phyloP scores from a whole-genome alignment of 1,284 basidiomycete genomes.

The Apiotrichum akiyoshidainum region DNA sequence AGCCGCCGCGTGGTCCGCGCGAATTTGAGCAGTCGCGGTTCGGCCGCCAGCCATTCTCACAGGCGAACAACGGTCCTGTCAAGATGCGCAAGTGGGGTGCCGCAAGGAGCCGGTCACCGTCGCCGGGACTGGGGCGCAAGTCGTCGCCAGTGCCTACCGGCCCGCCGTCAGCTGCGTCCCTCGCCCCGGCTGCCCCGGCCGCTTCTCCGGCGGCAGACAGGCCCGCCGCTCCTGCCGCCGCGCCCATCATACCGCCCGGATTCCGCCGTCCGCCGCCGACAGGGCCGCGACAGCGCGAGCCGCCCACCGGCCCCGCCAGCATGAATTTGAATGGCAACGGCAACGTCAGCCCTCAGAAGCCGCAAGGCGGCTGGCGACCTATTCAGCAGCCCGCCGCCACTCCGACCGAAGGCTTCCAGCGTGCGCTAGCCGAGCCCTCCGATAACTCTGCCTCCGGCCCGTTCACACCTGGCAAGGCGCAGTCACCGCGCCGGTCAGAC shows the following conservation, averaged over 20 bases:
- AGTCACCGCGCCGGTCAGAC: conserved; percentile 6
- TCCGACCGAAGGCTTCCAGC: background rate
- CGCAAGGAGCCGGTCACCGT: background rate
- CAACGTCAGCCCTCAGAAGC: background rate
- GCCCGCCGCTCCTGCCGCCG: background rate
- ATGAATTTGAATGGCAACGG: background rate
- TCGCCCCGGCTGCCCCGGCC: background rate
- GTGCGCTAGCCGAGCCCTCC: background rate
- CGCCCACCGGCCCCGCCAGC: conserved; percentile 7
- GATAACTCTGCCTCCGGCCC: background rate
- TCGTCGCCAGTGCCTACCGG: background rate
- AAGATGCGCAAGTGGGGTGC: conserved; percentile 24
- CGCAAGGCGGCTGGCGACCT: background rate
- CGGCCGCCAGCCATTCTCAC: conserved; percentile 2
- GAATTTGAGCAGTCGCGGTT: background rate
- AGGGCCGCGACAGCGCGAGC: conserved; percentile 1
- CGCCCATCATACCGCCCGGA: background rate
- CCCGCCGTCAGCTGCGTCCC: background rate
- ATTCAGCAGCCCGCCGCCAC: conserved; percentile 5
- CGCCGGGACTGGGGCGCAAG: background rate
- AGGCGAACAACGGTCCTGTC: conserved; percentile 6
- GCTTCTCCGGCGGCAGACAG: background rate
- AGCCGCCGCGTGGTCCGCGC: background rate
- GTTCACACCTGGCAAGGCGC: too few relatives aligned
- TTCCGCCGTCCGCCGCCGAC: conserved; percentile 2